A percentile compares a stretch with the other conserved stretches of the same genome.
These are phyloP conservation scores for Perilla frutescens DNA, from an alignment of 257 asterid genomes.

Conservation along the genomic window DNA sequence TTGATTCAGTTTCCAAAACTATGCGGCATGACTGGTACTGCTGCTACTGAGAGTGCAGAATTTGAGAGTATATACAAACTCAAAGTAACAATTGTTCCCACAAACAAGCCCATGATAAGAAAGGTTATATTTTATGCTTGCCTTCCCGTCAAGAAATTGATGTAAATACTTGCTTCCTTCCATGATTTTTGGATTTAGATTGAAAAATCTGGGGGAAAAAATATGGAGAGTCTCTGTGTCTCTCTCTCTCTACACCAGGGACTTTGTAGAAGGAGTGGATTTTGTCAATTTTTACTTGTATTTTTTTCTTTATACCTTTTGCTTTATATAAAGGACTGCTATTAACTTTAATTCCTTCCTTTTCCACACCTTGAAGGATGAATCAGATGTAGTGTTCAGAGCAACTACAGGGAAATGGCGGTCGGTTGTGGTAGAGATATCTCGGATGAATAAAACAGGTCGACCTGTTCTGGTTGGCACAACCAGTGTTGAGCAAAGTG, in stretches of 20 bases:
- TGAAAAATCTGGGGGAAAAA: constrained; percentile 26
- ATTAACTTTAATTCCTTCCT: constrained; percentile 29
- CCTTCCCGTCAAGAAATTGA: constrained; percentile 24
- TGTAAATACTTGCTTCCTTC: constrained; percentile 27
- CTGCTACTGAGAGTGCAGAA: constrained; percentile 97
- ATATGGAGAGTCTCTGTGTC: constrained; percentile 14
- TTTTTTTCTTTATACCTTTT: constrained; percentile 20
- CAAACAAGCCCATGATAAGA: constrained; percentile 98
- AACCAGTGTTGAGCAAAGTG: constrained; percentile 99
- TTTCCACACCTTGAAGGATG: constrained; percentile 63
- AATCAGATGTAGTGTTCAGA: constrained; percentile 94
- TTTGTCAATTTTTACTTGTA: constrained; percentile 23
- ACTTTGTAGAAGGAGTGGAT: constrained; percentile 16
- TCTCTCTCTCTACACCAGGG: not conserved
- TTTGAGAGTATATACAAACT: constrained; percentile 99
- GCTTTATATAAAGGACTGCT: constrained; percentile 28
- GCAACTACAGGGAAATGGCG: constrained; percentile 94
- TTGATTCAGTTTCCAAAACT: constrained; percentile 90
- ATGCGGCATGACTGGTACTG: constrained; percentile 99
- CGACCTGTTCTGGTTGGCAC: constrained; percentile 99
- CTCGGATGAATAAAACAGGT: constrained; percentile 96
- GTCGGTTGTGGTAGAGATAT: constrained; percentile 96
- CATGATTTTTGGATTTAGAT: constrained; percentile 4
- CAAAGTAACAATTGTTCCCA: constrained; percentile 96
- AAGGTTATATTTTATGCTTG: constrained; percentile 57